Evolutionary conservation across 129 eudicot genomes (phyloP).

Genomic region (Helianthus tuberosus): DNA sequence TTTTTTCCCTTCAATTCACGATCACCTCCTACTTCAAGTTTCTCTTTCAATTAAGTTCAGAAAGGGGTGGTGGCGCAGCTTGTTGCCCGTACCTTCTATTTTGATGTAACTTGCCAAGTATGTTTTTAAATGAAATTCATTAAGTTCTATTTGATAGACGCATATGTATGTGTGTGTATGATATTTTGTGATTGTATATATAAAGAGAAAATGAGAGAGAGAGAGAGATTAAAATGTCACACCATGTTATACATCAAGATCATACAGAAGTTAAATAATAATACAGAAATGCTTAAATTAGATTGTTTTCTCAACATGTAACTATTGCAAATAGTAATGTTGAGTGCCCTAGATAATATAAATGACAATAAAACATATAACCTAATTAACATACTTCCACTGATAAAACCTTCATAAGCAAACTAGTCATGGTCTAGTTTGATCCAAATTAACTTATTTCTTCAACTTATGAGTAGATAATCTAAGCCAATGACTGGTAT

Average conservation of each 20-base stretch:
- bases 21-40: too few species aligned
- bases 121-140: too few species aligned
- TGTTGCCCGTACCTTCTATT: too few species aligned
- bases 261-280: background rate
- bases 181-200: too few species aligned
- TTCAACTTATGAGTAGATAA: background rate
- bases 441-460: constrained; percentile 46
- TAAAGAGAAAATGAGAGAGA: background rate
- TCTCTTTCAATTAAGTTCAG: too few species aligned
- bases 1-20: too few species aligned
- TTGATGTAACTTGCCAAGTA: too few species aligned
- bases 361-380: constrained; percentile 28
- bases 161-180: too few species aligned
- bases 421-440: constrained; percentile 18
- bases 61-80: too few species aligned
- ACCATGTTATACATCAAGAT: background rate
- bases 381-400: constrained; percentile 18
- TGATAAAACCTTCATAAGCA: constrained; percentile 14
- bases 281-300: background rate
- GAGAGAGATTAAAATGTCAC: background rate
- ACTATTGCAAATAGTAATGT: constrained; percentile 1
- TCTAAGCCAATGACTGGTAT: constrained; percentile 40
- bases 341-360: constrained; percentile 23
- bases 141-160: too few species aligned
- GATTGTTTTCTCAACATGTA: constrained; percentile 2